phyloP scores from a whole-genome alignment of 2,329 filamentous ascomycete species.

The Sarocladium brachiariae region DNA sequence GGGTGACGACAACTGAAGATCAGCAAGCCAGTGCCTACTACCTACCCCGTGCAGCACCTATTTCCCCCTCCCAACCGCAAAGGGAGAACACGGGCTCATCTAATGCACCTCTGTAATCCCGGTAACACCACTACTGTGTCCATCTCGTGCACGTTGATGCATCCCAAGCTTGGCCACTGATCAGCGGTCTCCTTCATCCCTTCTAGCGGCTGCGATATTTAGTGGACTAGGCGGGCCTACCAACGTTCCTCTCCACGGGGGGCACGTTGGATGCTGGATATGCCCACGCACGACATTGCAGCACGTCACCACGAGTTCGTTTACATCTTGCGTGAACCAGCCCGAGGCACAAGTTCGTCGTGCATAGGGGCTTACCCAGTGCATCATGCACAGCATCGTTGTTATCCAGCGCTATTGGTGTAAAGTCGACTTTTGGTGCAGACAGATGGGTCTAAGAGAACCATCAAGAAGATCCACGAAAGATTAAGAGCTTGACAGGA shows the following conservation, averaged over 20 bases:
- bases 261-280: not conserved
- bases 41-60: not conserved
- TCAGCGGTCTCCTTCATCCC: not conserved
- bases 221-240: slow-evolving; percentile 2
- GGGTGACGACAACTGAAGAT: not conserved
- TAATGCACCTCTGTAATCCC: slow-evolving; percentile 1
- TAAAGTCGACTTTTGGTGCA: too few relatives aligned
- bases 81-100: not conserved
- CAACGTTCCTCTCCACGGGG: not conserved
- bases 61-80: too few relatives aligned
- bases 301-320: not conserved
- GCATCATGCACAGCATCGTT: not conserved
- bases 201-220: slow-evolving; percentile 3
- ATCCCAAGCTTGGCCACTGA: slow-evolving; percentile 5
- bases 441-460: too few relatives aligned
- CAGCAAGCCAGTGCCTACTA: not conserved
- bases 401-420: too few relatives aligned
- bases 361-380: not conserved
- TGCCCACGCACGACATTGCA: not conserved
- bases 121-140: not conserved
- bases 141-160: slow-evolving; percentile 2
- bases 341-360: not conserved
- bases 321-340: not conserved
- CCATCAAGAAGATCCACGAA: too few relatives aligned
- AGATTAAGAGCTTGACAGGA: too few relatives aligned